A percentile compares a stretch with the other conserved stretches of the same genome.
phyloP scores from a whole-genome alignment of 2,329 filamentous ascomycete genomes.

The Tympanopsis confertula region DNA sequence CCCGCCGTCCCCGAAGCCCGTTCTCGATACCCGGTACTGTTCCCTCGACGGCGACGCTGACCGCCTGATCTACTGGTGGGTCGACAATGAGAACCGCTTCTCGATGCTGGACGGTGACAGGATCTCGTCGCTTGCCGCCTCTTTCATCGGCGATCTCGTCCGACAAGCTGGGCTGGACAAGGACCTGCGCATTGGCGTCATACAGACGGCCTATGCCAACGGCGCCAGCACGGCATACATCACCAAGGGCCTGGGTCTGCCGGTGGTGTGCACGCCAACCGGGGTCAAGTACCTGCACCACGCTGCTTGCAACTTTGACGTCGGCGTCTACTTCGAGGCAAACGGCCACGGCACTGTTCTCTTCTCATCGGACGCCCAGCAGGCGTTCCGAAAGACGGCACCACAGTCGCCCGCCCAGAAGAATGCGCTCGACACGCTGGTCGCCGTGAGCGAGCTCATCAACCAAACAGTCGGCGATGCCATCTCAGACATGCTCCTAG shows the following conservation, averaged over 20 bases:
- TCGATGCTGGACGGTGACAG: conserved; percentile 91
- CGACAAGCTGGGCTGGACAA: conserved; percentile 67
- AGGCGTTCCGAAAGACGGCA: conserved; percentile 65
- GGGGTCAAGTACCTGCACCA: conserved; percentile 97
- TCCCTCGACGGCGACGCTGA: conserved; percentile 94
- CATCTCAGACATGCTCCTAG: conserved; percentile 87
- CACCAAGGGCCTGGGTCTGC: conserved; percentile 73
- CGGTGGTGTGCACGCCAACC: conserved; percentile 84
- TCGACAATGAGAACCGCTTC: conserved; percentile 72
- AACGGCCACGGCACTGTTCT: conserved; percentile 96
- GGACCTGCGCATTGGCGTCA: conserved; percentile 80
- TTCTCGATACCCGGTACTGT: conserved; percentile 67
- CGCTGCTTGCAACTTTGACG: conserved; percentile 85
- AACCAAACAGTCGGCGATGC: conserved; percentile 98
- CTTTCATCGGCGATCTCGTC: conserved; percentile 83
- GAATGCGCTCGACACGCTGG: conserved; percentile 74
- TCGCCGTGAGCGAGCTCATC: conserved; percentile 77
- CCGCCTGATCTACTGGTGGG: conserved; percentile 88
- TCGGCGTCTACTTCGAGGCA: conserved; percentile 96
- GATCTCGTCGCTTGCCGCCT: conserved; percentile 86
- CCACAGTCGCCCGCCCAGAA: conserved; percentile 88
- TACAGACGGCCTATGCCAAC: conserved; percentile 97
- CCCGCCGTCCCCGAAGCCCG: conserved; percentile 70
- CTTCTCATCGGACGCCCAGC: conserved; percentile 75
- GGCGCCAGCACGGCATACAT: conserved; percentile 90